Evolutionary conservation across 1,139 yeast genomes (phyloP).

Genomic region (Diutina sp.): DNA sequence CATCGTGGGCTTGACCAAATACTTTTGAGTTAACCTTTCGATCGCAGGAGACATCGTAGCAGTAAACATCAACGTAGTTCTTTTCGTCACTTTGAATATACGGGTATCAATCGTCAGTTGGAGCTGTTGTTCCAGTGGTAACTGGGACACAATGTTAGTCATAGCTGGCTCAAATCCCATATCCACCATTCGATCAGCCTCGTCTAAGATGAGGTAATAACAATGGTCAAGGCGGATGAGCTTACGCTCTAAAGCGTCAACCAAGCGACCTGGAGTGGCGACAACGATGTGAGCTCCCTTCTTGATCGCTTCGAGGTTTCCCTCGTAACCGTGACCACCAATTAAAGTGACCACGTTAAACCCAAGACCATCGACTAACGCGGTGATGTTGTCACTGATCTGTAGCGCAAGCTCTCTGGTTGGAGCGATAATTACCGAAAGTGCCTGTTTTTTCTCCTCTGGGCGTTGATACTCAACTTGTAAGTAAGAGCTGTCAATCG

Average conservation of each 20-base stretch:
- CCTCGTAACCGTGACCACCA: slow-evolving; percentile 55
- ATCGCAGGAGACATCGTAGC: slow-evolving; percentile 81
- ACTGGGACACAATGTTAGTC: slow-evolving; percentile 36
- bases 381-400: slow-evolving; percentile 53
- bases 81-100: slow-evolving; percentile 16
- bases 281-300: slow-evolving; percentile 58
- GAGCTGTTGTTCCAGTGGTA: slow-evolving; percentile 23
- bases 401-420: slow-evolving; percentile 91
- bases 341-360: slow-evolving; percentile 56
- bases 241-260: slow-evolving; percentile 66
- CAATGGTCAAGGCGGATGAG: slow-evolving; percentile 50
- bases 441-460: slow-evolving; percentile 18
- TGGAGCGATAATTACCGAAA: slow-evolving; percentile 74
- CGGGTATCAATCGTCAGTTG: slow-evolving; percentile 4
- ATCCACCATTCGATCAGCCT: slow-evolving; percentile 92
- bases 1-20: slow-evolving; percentile 39
- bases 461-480: slow-evolving; percentile 14
- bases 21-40: slow-evolving; percentile 50
- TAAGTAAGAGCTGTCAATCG: slow-evolving; percentile 23
- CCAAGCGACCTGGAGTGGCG: slow-evolving; percentile 87
- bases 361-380: slow-evolving; percentile 28
- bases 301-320: not conserved
- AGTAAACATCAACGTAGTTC: slow-evolving; percentile 73
- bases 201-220: slow-evolving; percentile 69
- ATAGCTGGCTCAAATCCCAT: slow-evolving; percentile 86